Conservation (phyloP, 139 green algal species). For the Chlamydomonas asymmetrica region DNA sequence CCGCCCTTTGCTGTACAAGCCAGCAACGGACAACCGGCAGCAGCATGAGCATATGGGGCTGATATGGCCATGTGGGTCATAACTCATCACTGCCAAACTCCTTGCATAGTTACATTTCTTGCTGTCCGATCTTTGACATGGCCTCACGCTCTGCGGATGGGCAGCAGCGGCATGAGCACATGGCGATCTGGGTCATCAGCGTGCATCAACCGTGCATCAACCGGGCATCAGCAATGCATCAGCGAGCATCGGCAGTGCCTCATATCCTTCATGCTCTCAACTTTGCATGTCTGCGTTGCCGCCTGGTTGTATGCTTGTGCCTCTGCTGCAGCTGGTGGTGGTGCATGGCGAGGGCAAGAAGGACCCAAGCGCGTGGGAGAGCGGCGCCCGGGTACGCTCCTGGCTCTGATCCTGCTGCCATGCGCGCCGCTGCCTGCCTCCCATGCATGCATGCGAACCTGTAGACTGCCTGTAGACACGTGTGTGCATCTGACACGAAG, state of each 20-base stretch:
- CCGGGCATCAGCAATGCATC: neutral
- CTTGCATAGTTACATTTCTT: neutral
- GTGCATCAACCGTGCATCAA: neutral
- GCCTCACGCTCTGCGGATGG: too few species aligned
- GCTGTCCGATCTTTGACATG: neutral
- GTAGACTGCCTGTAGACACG: too few species aligned
- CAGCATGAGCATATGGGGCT: too few species aligned
- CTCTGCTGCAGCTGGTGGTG: slow-evolving; percentile 21
- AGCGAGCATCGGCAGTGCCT: neutral
- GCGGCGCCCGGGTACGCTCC: neutral
- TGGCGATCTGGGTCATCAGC: too few species aligned
- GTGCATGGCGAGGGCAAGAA: slow-evolving; percentile 30
- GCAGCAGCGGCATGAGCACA: too few species aligned
- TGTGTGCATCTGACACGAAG: too few species aligned
- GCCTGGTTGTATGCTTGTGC: too few species aligned
- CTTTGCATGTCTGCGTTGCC: neutral
- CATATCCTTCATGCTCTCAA: neutral
- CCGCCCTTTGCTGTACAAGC: neutral
- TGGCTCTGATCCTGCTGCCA: too few species aligned
- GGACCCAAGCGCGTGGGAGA: neutral
- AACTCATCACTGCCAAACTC: neutral
- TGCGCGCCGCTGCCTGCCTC: too few species aligned
- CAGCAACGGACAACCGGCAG: neutral
- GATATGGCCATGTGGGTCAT: too few species aligned
- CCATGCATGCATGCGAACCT: too few species aligned